Evolutionary conservation across 2,329 filamentous ascomycete genomes (phyloP), one percentile per base, ranked within the genome.

Genomic region (Neocucurbitaria cava): DNA sequence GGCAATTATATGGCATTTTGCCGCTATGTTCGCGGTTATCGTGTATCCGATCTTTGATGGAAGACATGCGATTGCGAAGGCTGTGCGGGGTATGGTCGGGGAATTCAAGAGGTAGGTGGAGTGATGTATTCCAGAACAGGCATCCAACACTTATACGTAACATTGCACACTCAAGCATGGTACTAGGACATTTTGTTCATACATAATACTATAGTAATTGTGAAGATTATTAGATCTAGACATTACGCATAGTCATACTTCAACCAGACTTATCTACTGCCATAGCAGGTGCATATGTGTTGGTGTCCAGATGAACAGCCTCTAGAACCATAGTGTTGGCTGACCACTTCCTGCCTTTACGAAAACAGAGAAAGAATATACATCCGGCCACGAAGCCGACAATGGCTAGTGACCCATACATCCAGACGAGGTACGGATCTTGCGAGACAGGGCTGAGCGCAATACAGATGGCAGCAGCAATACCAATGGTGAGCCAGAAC

Each of bases 41-140:
- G 41, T 96, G 0, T 96, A 89, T 75, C 92, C 92, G 5, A 76
- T 94, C 1, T 94, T 83, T 73, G 91, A 96, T 70, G 90, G 58
- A 13, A 47, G 58, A 30, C 43, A 58, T 33, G 53, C 53, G 3
- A 56, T 56, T 33, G 21, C 13, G 7, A 56, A 52, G 41, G 54
- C 41, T 7, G 30, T 52, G 3, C 48, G 28, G 8, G 53, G 53
- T 1, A 56, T 56, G 45, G 43, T 23, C 0, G 28, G 5, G 5
- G 53, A 56, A 20, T 39, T 52, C 9, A 31, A 11, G 28, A 31
- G 11, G 28, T 28, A 31, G 28, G 13, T 31, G 9, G 11, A 11
- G 11, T 6, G 28, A 31, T 31, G 3, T 15, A 8, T 7, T 31
- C 9, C 13, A 3, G 28, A 11, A 11, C 24, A 5, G 5, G 24